phyloP scores from a whole-genome alignment of 192 early-diverging fungal genomes.

The Spinellus fusiger region DNA sequence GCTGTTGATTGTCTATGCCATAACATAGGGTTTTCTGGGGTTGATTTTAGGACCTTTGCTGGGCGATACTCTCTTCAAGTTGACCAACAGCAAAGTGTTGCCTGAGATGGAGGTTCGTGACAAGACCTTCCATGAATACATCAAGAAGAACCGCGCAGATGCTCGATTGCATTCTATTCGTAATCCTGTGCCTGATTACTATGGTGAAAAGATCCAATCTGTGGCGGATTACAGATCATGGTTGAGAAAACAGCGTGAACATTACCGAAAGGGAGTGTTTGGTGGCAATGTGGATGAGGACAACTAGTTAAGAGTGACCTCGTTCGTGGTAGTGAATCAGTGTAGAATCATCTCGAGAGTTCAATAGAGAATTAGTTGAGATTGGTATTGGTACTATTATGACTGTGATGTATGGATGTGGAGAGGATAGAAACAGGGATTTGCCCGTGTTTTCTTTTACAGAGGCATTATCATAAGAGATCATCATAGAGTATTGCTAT shows the following conservation, averaged over 20 bases:
- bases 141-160: slow-evolving; percentile 61
- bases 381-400: too few species aligned
- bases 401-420: too few species aligned
- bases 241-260: slow-evolving; percentile 84
- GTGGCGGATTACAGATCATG: slow-evolving; percentile 78
- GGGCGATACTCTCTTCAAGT: slow-evolving; percentile 53
- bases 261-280: slow-evolving; percentile 64
- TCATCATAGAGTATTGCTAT: too few species aligned
- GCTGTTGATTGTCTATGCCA: not conserved
- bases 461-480: too few species aligned
- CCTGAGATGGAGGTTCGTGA: slow-evolving; percentile 47
- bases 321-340: too few species aligned
- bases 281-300: slow-evolving; percentile 42
- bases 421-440: too few species aligned
- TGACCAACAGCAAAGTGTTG: slow-evolving; percentile 38
- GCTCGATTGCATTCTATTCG: slow-evolving; percentile 58
- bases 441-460: too few species aligned
- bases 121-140: slow-evolving; percentile 58
- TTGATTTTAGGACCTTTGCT: slow-evolving; percentile 60
- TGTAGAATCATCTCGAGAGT: too few species aligned
- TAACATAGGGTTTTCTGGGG: slow-evolving; percentile 45
- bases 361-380: too few species aligned
- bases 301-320: too few species aligned
- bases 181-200: slow-evolving; percentile 86
- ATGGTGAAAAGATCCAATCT: slow-evolving; percentile 87